phyloP scores from a whole-genome alignment of 768 basidiomycete species.

The Myochromella boudieri region DNA sequence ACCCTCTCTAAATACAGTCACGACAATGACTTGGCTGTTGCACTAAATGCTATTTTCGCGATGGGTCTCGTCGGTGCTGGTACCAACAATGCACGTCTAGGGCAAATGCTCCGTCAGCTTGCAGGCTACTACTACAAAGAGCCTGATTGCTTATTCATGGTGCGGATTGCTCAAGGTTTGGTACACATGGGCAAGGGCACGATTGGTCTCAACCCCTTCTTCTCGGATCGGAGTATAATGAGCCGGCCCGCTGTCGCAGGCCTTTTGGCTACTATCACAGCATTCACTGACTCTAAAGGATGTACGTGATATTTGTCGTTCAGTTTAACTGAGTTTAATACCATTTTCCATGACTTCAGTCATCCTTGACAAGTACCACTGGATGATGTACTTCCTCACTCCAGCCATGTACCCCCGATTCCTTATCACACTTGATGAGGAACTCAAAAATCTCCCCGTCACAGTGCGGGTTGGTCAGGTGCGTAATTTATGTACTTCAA shows the following conservation, averaged over 20 bases:
- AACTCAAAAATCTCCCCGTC: constrained; percentile 81
- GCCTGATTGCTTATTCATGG: constrained; percentile 94
- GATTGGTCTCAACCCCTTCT: constrained; percentile 96
- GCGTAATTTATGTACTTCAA: constrained; percentile 20
- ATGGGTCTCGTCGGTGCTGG: constrained; percentile 99
- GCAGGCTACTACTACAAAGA: constrained; percentile 99
- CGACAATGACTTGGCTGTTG: constrained; percentile 96
- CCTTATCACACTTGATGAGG: constrained; percentile 94
- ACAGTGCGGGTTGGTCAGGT: constrained; percentile 95
- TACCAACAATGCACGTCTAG: constrained; percentile 96
- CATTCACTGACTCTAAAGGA: constrained; percentile 91
- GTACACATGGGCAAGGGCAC: constrained; percentile 99
- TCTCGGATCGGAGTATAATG: constrained; percentile 88
- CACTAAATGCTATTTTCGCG: constrained; percentile 95
- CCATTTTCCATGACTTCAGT: constrained; percentile 56
- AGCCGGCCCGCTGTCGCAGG: constrained; percentile 88
- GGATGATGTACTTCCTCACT: constrained; percentile 97
- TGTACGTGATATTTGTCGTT: constrained; percentile 57
- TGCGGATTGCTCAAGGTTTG: constrained; percentile 91
- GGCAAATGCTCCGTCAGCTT: constrained; percentile 95
- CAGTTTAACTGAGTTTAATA: background rate
- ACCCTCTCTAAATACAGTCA: constrained; percentile 98
- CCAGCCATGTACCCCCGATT: constrained; percentile 98
- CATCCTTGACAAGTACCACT: constrained; percentile 92
- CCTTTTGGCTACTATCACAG: constrained; percentile 80